These are phyloP conservation scores for Lachancea sp. DNA, from an alignment of 805 yeast genomes.

Conservation along the genomic window DNA sequence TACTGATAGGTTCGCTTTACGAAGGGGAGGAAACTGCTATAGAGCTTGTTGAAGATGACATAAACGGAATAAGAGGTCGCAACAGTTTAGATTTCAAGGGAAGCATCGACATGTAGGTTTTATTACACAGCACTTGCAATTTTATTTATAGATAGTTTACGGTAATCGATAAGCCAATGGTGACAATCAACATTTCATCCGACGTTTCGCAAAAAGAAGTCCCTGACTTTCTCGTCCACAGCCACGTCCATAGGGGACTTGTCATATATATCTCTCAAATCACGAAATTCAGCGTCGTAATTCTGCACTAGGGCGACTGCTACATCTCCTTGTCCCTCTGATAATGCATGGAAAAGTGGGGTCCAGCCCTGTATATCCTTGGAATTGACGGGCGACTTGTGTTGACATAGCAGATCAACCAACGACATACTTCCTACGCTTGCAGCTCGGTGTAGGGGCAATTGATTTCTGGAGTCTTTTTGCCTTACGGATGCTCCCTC, in stretches of 20 bases:
- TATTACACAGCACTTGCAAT: too few species aligned
- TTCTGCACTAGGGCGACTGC: conserved; percentile 51
- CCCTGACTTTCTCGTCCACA: conserved; percentile 45
- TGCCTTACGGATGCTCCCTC: conserved; percentile 55
- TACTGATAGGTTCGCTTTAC: conserved; percentile 65
- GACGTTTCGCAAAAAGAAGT: conserved; percentile 32
- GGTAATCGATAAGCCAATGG: not conserved
- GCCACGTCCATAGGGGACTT: conserved; percentile 49
- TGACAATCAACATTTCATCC: not conserved
- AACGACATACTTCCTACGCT: conserved; percentile 61
- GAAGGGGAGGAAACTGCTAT: conserved; percentile 18
- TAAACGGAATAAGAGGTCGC: conserved; percentile 24
- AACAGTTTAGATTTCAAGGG: conserved; percentile 19
- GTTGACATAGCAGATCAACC: conserved; percentile 45
- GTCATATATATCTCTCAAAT: conserved; percentile 44
- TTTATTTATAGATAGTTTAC: conserved; percentile 1
- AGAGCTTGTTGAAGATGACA: conserved; percentile 12
- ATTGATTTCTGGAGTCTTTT: conserved; percentile 60
- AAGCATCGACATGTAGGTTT: conserved; percentile 12
- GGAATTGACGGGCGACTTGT: conserved; percentile 58
- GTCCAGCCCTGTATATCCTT: conserved; percentile 76
- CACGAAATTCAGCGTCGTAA: conserved; percentile 57
- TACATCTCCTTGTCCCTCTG: conserved; percentile 82
- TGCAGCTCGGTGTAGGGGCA: conserved; percentile 79
- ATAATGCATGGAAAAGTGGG: conserved; percentile 80